Evolutionary conservation across 148 eudicot genomes (phyloP).

Genomic region (Nepenthes gracilis): DNA sequence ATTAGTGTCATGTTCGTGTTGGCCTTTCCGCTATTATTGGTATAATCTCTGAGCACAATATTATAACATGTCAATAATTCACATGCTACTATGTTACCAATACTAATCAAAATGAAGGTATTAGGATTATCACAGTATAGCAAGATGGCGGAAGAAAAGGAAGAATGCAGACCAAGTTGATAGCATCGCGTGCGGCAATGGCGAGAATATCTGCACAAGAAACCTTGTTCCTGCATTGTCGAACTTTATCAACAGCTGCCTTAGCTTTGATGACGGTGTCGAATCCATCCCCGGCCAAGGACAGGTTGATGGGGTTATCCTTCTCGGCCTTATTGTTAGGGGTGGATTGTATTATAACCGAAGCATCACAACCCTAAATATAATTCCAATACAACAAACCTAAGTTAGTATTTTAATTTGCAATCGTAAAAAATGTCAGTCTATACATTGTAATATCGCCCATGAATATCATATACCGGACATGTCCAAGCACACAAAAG

Average conservation of each 20-base stretch:
- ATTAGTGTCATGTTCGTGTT: no score
- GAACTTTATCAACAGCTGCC: conserved; percentile 40
- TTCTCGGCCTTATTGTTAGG: conserved; percentile 54
- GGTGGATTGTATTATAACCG: conserved; percentile 44
- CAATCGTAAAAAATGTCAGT: no score
- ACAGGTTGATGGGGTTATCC: conserved; percentile 62
- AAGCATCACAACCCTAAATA: conserved; percentile 75
- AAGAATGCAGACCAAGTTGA: not conserved
- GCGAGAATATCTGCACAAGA: conserved; percentile 10
- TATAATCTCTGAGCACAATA: no score
- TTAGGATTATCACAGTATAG: no score
- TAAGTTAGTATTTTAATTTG: not conserved
- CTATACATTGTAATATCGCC: no score
- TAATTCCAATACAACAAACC: not conserved
- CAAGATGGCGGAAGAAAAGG: no score
- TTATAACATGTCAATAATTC: no score
- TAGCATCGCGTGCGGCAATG: conserved; percentile 10
- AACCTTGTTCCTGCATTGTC: not conserved
- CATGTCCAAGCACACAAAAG: no score
- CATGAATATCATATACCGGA: no score
- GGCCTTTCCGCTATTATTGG: no score
- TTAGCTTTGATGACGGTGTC: conserved; percentile 75
- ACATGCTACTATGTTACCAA: no score
- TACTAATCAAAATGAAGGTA: no score
- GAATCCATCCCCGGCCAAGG: conserved; percentile 78